Percentiles rank a stretch among this genome's conserved stretches.
Evolutionary conservation across 192 early-diverging fungal species (phyloP).

Genomic region (Physocladia obscura): DNA sequence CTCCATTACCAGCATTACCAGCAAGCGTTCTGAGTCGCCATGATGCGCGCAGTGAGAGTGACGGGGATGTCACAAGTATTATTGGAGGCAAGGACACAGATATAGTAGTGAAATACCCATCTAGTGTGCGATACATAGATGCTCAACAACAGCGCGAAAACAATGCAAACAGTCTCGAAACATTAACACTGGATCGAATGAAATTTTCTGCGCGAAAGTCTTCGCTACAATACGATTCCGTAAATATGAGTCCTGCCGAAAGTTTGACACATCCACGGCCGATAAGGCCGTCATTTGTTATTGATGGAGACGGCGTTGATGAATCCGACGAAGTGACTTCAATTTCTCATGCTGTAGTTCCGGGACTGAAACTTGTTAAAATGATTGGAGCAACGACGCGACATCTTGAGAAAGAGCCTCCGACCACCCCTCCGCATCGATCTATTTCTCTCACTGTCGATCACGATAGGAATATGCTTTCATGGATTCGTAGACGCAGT

Average conservation of each 20-base stretch:
- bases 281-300: too few relatives aligned
- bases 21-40: too few relatives aligned
- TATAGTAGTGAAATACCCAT: background rate
- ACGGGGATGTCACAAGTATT: background rate
- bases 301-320: constrained; percentile 19
- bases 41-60: background rate
- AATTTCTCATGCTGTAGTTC: constrained; percentile 17
- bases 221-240: too few relatives aligned
- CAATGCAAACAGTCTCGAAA: background rate
- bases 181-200: background rate
- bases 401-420: too few relatives aligned
- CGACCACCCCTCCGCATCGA: too few relatives aligned
- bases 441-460: background rate
- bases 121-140: background rate
- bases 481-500: constrained; percentile 12
- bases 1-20: background rate
- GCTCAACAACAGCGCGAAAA: background rate
- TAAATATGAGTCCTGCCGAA: too few relatives aligned
- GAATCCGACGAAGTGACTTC: constrained; percentile 24
- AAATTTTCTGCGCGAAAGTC: background rate
- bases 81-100: too few relatives aligned
- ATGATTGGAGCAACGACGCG: constrained; percentile 20
- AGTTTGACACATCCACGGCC: too few relatives aligned
- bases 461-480: background rate
- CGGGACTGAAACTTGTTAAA: constrained; percentile 12